Conservation (phyloP, 2,329 filamentous ascomycete genomes). For the Colletotrichum spaethianum region DNA sequence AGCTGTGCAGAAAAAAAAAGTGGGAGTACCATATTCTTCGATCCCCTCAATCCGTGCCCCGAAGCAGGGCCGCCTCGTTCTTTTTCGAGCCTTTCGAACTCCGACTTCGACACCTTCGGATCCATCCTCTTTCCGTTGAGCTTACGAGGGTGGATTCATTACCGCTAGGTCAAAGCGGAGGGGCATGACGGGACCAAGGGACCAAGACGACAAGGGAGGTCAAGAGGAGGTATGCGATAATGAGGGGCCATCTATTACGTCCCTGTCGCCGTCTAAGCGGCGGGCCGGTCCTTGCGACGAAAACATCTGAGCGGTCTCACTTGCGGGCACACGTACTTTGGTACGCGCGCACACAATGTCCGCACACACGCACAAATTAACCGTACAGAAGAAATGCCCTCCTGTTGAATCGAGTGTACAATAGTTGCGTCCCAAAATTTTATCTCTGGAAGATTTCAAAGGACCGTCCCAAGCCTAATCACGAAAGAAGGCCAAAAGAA, state of each 20-base stretch:
- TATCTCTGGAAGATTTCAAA: slow-evolving; percentile 21
- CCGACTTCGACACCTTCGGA: not conserved
- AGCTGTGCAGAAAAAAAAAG: slow-evolving; percentile 40
- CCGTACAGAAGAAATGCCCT: slow-evolving; percentile 17
- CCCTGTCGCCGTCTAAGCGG: slow-evolving; percentile 35
- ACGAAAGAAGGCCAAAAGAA: slow-evolving; percentile 11
- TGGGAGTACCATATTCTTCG: slow-evolving; percentile 31
- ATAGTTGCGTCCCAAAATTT: slow-evolving; percentile 14
- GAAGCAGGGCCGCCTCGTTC: not conserved
- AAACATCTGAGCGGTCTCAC: slow-evolving; percentile 11
- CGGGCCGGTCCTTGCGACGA: slow-evolving; percentile 22
- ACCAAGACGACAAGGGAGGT: not conserved
- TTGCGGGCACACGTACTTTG: slow-evolving; percentile 3
- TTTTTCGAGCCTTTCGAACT: slow-evolving; percentile 1
- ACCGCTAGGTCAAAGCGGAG: not conserved
- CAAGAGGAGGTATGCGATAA: slow-evolving; percentile 1
- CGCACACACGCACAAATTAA: slow-evolving; percentile 28
- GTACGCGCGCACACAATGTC: slow-evolving; percentile 22
- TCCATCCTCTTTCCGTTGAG: not conserved
- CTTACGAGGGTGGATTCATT: not conserved
- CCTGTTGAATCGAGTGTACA: slow-evolving; percentile 26
- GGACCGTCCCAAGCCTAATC: slow-evolving; percentile 17
- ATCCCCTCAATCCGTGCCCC: slow-evolving; percentile 12
- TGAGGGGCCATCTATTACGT: slow-evolving; percentile 26
- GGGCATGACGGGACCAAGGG: not conserved